Base-by-base conservation (phyloP, 129 eudicot species). In the Logfia minima region DNA sequence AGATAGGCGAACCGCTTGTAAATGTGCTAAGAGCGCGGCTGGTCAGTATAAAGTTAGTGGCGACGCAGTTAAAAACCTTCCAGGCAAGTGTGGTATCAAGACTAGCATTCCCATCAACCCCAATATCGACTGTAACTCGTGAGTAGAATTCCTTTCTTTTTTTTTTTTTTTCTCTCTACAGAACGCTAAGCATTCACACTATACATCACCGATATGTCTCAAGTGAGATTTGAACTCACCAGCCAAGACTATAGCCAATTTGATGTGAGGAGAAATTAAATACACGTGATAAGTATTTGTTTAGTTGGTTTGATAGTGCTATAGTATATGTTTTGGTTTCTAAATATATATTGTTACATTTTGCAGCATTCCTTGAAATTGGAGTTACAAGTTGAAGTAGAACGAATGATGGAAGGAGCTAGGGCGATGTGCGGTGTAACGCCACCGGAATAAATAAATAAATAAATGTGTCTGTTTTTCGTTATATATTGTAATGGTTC, bases 1-100 rank as follows among this genome's bases (percentile, higher is more conserved):
- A 4, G 90, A 90, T 32, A 72, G 90, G 85, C 81, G 74, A 41
- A 37, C 83, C 0, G 89, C 77, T 37, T 90, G 96, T 64, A 37
- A 69, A 22, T 90, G 96, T 56, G 35, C 88, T 4, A 88, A 90
- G 79, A 28, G 7, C 1, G 84, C 85, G 4, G 87, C 92, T 1
- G 74, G 82, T 0, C 74, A n/a, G 77, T 68, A 73, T 8, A 14
- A 51, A 24, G 70, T 86, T 17, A 76, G 55, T 41, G 62, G 68
- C 0, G 89, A 82, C 45, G 63, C 74, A 1, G 92, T 84, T 28
- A n/a, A 82, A 32, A 66, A 45, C 24, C 85, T 81, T 21, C 75
- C 87, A 1, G 34, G 56, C 8, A 84, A 82, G 81, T 87, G 91
- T 39, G 86, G 85, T 18, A 74, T 87, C 58, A 16, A 56, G 6